phyloP scores from a whole-genome alignment of 257 asterid species.

The Penstemon barbatus region DNA sequence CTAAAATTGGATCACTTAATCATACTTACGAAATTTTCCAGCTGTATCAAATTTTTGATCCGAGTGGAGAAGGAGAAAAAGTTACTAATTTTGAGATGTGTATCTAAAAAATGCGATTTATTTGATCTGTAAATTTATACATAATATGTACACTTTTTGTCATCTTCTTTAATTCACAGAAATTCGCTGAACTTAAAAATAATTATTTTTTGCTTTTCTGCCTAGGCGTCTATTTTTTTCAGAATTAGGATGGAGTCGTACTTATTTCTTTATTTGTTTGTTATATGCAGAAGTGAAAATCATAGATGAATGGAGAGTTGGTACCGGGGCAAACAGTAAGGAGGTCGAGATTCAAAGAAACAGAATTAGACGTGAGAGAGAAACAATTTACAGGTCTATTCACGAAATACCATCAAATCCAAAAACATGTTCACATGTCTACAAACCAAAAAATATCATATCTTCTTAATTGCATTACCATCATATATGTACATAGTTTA shows the following conservation, averaged over 20 bases:
- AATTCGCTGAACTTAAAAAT: not conserved
- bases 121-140: not conserved
- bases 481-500: no score
- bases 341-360: conserved; percentile 88
- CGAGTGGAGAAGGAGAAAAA: not conserved
- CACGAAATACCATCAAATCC: conserved; percentile 84
- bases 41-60: not conserved
- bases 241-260: not conserved
- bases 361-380: conserved; percentile 79
- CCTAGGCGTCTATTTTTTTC: not conserved
- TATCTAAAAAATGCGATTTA: not conserved
- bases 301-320: conserved; percentile 57
- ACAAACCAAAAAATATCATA: no score
- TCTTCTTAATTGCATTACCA: no score
- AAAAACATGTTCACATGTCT: not conserved
- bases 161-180: not conserved
- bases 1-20: no score
- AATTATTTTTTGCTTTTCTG: no score
- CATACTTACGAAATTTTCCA: not conserved
- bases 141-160: not conserved
- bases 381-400: conserved; percentile 54
- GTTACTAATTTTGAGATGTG: not conserved
- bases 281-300: conserved; percentile 63
- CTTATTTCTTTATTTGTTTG: conserved; percentile 8
- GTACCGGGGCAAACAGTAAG: conserved; percentile 70